Base-by-base conservation (phyloP, 306 rosid genomes). In the Alnus glutinosa region DNA sequence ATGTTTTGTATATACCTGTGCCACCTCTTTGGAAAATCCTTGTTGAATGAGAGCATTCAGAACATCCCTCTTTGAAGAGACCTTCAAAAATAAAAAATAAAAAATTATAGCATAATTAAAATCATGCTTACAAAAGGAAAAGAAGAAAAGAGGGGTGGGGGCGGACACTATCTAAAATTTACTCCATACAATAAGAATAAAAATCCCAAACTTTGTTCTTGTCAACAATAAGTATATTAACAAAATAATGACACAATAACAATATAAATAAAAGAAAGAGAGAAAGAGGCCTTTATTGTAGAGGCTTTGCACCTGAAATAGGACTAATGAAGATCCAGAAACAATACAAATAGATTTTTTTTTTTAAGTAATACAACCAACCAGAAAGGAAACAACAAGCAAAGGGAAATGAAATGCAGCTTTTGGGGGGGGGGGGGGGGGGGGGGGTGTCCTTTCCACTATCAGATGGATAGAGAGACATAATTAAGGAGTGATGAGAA, bases 21-120 rank as follows among this genome's bases (percentile, higher is more conserved):
- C 92, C 75, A 95, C 98, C 83, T 92, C 98, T 37, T 86, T 86
- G 51, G 98, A 92, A 82, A 95, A 95, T 32, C 97, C 98, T 59
- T 86, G 89, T 79, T 86, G 87, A 83, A 86, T 78, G 63, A 92
- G 90, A 79, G 90, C 90, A 66, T 78, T 79, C 69, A 91, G 75
- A 62, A 92, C 83, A 71, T 89, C 92, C 83, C 84, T 78, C 90
- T 92, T 94, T 46, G 97, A 86, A 70, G 93, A 79, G 78, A 94
- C 86, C 97, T 92, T 76, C 71, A 74, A 80, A 70, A 23, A 72
- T 76, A 70, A 23, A 76, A 23, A 76, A 77, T 62, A 78, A 87
- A 84, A 70, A 47, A 71, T 5, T 68, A 47, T 30, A 51, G 14
- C 77, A 55, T 30, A 75, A 63, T 77, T 50, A 49, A 61, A 71